Evolutionary conservation across 352 stramenopile genomes (phyloP).

Genomic region (Albugo laibachii): DNA sequence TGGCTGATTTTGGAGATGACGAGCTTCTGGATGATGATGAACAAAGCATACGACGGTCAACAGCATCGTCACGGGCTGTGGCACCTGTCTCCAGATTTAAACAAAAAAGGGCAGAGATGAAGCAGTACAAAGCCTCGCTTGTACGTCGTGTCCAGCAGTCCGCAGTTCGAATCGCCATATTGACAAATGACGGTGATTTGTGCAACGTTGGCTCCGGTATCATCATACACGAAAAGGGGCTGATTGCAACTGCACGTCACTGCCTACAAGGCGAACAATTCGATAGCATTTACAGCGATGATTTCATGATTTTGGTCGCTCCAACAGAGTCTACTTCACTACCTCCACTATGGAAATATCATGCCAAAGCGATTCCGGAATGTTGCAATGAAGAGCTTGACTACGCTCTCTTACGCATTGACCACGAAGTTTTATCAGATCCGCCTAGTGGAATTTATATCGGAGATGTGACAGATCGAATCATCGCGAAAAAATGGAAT

Average conservation of each 20-base stretch:
- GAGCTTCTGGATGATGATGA: slow-evolving; percentile 26
- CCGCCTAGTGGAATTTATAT: slow-evolving; percentile 75
- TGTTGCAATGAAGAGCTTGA: slow-evolving; percentile 72
- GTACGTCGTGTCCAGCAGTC: slow-evolving; percentile 74
- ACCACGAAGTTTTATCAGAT: slow-evolving; percentile 72
- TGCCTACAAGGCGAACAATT: slow-evolving; percentile 72
- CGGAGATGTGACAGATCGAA: slow-evolving; percentile 72
- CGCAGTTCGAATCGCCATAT: slow-evolving; percentile 61
- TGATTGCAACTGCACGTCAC: slow-evolving; percentile 61
- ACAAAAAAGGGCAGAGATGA: slow-evolving; percentile 62
- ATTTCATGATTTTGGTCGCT: slow-evolving; percentile 75
- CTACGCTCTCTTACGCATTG: slow-evolving; percentile 61
- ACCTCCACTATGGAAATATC: slow-evolving; percentile 70
- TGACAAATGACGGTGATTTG: slow-evolving; percentile 67
- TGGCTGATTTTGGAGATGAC: slow-evolving; percentile 72
- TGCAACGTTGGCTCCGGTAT: slow-evolving; percentile 77
- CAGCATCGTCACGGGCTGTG: slow-evolving; percentile 6
- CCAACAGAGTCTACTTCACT: slow-evolving; percentile 64
- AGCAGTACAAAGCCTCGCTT: slow-evolving; percentile 67
- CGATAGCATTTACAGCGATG: slow-evolving; percentile 72
- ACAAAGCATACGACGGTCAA: slow-evolving; percentile 14
- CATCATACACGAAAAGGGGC: slow-evolving; percentile 60
- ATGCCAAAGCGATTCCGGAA: slow-evolving; percentile 55
- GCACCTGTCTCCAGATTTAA: slow-evolving; percentile 26
- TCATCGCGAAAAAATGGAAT: slow-evolving; percentile 66